phyloP scores from a whole-genome alignment of 192 early-diverging fungal species.

The Obelidium mucronatum region DNA sequence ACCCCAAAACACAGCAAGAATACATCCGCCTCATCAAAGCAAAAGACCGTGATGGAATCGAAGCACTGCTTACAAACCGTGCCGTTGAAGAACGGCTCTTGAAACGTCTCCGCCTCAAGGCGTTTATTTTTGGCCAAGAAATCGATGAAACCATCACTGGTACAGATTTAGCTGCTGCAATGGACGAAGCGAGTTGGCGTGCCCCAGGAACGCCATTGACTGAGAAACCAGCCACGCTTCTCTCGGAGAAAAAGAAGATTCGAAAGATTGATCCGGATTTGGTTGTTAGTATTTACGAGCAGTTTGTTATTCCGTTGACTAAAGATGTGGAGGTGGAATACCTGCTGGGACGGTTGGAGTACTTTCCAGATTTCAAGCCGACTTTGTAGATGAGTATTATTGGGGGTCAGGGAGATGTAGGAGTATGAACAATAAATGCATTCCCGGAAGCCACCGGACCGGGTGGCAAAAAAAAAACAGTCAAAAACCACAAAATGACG shows the following conservation, averaged over 20 bases:
- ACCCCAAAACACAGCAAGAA: conserved; percentile 71
- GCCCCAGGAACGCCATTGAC: not conserved
- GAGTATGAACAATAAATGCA: too few relatives aligned
- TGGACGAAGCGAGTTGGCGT: conserved; percentile 28
- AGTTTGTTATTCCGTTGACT: conserved; percentile 96
- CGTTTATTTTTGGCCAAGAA: conserved; percentile 93
- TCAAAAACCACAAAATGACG: too few relatives aligned
- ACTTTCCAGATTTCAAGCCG: conserved; percentile 17
- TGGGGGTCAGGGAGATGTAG: too few relatives aligned
- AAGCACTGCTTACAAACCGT: conserved; percentile 87
- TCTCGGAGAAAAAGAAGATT: conserved; percentile 33
- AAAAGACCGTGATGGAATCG: conserved; percentile 77
- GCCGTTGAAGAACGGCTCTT: conserved; percentile 86
- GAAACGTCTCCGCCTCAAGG: conserved; percentile 84
- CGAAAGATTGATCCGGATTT: conserved; percentile 78
- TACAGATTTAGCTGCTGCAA: not conserved
- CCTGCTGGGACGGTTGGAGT: conserved; percentile 74
- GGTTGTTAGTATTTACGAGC: conserved; percentile 90
- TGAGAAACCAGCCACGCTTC: not conserved
- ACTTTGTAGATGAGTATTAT: too few relatives aligned
- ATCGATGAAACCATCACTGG: conserved; percentile 59
- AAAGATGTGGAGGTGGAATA: conserved; percentile 97
- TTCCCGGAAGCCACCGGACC: too few relatives aligned
- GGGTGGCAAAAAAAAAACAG: too few relatives aligned
- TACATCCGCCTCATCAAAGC: conserved; percentile 80